These are phyloP conservation scores for Peterozyma toletana DNA, from an alignment of 805 yeast species.

Conservation along the genomic window DNA sequence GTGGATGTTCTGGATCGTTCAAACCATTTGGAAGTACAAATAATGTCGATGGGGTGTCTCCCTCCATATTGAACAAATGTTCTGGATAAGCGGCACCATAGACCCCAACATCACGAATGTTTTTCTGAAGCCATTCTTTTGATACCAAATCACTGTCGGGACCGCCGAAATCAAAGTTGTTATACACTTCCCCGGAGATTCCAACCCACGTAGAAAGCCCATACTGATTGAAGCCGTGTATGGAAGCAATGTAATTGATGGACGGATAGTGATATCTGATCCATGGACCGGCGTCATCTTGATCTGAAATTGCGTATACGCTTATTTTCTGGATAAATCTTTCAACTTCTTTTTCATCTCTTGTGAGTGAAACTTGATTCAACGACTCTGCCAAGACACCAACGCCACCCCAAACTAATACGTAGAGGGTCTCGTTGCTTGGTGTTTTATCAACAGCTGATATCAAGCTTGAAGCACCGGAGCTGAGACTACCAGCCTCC, in stretches of 20 bases:
- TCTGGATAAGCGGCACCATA: slow-evolving; percentile 20
- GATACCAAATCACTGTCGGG: slow-evolving; percentile 17
- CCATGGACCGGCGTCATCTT: slow-evolving; percentile 26
- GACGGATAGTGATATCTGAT: slow-evolving; percentile 19
- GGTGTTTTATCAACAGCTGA: slow-evolving; percentile 14
- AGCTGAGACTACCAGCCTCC: slow-evolving; percentile 9
- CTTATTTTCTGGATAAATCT: slow-evolving; percentile 13
- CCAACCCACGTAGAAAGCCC: slow-evolving; percentile 23
- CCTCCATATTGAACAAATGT: slow-evolving; percentile 20
- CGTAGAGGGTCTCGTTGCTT: slow-evolving; percentile 13
- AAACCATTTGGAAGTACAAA: slow-evolving; percentile 23
- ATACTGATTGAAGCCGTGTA: slow-evolving; percentile 22
- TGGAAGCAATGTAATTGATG: slow-evolving; percentile 18
- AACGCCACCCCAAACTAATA: slow-evolving; percentile 25
- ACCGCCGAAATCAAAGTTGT: slow-evolving; percentile 18
- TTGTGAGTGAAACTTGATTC: slow-evolving; percentile 12
- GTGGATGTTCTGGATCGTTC: slow-evolving; percentile 20
- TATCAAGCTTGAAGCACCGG: slow-evolving; percentile 19
- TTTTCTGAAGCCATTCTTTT: slow-evolving; percentile 17
- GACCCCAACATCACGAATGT: slow-evolving; percentile 18
- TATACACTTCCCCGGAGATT: slow-evolving; percentile 19
- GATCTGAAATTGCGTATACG: slow-evolving; percentile 24
- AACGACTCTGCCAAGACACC: slow-evolving; percentile 23
- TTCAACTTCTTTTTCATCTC: slow-evolving; percentile 10
- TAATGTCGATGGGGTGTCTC: slow-evolving; percentile 23